These are phyloP conservation scores for Cucurbita moschata DNA, from an alignment of 306 rosid species.

Conservation along the genomic window DNA sequence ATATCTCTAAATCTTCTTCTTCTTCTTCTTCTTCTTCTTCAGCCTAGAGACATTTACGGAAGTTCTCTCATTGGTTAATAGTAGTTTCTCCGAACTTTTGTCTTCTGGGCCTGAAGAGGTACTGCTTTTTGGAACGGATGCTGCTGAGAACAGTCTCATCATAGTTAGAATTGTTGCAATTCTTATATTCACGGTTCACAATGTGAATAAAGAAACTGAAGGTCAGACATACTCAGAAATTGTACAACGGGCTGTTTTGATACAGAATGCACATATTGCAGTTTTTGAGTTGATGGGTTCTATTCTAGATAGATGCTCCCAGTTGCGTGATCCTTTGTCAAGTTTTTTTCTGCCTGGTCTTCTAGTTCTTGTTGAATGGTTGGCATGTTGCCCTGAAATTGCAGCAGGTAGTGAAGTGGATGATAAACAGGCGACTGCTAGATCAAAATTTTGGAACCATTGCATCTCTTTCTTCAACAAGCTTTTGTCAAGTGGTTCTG, in stretches of 20 bases:
- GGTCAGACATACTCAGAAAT: slow-evolving; percentile 89
- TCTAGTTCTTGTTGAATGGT: slow-evolving; percentile 83
- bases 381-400: slow-evolving; percentile 69
- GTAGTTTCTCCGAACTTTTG: slow-evolving; percentile 46
- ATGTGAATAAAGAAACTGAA: slow-evolving; percentile 66
- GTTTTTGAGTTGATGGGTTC: slow-evolving; percentile 68
- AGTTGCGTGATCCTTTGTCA: slow-evolving; percentile 52
- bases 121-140: slow-evolving; percentile 49
- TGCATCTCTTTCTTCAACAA: slow-evolving; percentile 60
- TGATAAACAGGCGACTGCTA: slow-evolving; percentile 43
- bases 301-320: slow-evolving; percentile 57
- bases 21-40: background rate
- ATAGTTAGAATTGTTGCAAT: slow-evolving; percentile 62
- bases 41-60: slow-evolving; percentile 84
- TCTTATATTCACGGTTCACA: slow-evolving; percentile 61
- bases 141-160: slow-evolving; percentile 50
- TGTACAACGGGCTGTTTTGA: slow-evolving; percentile 73
- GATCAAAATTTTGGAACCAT: slow-evolving; percentile 70
- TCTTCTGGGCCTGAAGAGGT: slow-evolving; percentile 60
- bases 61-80: slow-evolving; percentile 51
- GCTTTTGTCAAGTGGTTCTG: slow-evolving; percentile 39
- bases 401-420: slow-evolving; percentile 51
- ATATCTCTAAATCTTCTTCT: slow-evolving; percentile 6
- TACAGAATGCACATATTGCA: slow-evolving; percentile 77
- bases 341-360: slow-evolving; percentile 78